Conservation (phyloP, 2,329 filamentous ascomycete genomes). For the Colletotrichum noveboracense region DNA sequence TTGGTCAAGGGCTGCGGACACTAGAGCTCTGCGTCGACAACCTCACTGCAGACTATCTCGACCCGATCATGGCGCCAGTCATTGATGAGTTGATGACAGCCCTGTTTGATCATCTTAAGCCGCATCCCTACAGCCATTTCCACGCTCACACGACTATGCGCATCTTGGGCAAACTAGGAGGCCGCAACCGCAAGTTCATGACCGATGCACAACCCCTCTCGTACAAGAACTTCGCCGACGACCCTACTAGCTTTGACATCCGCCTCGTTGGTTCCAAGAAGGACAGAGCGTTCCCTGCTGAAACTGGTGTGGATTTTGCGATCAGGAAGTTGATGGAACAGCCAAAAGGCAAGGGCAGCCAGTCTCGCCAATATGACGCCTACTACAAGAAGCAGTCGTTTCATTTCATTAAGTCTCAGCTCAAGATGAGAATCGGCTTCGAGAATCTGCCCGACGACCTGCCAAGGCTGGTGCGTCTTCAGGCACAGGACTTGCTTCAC, state of each 20-base stretch:
- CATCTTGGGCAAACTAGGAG: slow-evolving; percentile 94
- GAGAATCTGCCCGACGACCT: slow-evolving; percentile 92
- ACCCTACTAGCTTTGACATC: slow-evolving; percentile 85
- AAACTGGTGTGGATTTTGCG: slow-evolving; percentile 86
- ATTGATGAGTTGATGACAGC: slow-evolving; percentile 99
- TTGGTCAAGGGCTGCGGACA: slow-evolving; percentile 91
- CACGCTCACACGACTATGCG: slow-evolving; percentile 98
- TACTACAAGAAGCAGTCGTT: slow-evolving; percentile 96
- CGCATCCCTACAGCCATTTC: slow-evolving; percentile 94
- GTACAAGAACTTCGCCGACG: slow-evolving; percentile 87
- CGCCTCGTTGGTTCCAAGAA: slow-evolving; percentile 88
- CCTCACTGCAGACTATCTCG: slow-evolving; percentile 94
- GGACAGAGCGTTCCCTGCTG: slow-evolving; percentile 85
- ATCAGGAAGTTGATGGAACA: slow-evolving; percentile 86
- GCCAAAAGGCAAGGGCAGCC: slow-evolving; percentile 64
- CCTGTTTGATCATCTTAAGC: slow-evolving; percentile 92
- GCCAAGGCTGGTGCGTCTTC: slow-evolving; percentile 80
- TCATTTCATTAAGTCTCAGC: slow-evolving; percentile 83
- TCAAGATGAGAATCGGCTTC: slow-evolving; percentile 88
- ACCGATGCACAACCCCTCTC: slow-evolving; percentile 85
- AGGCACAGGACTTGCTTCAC: slow-evolving; percentile 83
- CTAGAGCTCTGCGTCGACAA: slow-evolving; percentile 98
- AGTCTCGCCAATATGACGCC: slow-evolving; percentile 69
- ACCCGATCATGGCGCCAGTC: slow-evolving; percentile 98
- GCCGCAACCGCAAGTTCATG: slow-evolving; percentile 94